These are phyloP conservation scores for Nakazawaea ishiwadae DNA, from an alignment of 805 yeast genomes.

Conservation along the genomic window DNA sequence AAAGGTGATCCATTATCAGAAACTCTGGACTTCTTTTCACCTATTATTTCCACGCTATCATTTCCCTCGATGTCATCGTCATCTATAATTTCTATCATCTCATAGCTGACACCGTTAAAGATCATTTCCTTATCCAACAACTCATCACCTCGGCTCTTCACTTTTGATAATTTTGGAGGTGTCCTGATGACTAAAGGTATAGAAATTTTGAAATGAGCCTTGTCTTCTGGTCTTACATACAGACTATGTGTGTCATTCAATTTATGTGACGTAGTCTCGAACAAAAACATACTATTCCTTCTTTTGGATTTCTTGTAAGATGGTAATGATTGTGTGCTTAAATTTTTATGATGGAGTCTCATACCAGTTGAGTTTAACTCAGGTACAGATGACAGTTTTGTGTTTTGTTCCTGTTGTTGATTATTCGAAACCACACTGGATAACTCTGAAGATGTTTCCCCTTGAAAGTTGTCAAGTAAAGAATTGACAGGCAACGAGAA, in stretches of 20 bases:
- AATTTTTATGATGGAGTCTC: slow-evolving; percentile 1
- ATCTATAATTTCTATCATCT: slow-evolving; percentile 6
- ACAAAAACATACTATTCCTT: slow-evolving; percentile 5
- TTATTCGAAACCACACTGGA: too few relatives aligned
- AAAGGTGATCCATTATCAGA: slow-evolving; percentile 2
- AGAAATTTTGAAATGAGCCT: slow-evolving; percentile 6
- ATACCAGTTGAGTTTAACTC: not conserved
- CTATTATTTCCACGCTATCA: not conserved
- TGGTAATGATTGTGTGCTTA: slow-evolving; percentile 4
- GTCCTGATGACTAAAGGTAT: slow-evolving; percentile 10
- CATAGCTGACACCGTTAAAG: slow-evolving; percentile 8
- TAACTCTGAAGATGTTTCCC: too few relatives aligned
- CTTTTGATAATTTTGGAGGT: slow-evolving; percentile 9
- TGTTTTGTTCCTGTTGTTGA: too few relatives aligned
- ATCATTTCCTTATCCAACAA: slow-evolving; percentile 8
- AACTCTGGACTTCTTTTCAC: not conserved
- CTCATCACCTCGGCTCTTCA: slow-evolving; percentile 3
- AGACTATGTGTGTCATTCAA: slow-evolving; percentile 1
- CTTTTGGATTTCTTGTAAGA: not conserved
- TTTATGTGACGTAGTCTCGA: slow-evolving; percentile 2
- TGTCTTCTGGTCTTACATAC: slow-evolving; percentile 3
- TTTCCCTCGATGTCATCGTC: not conserved
- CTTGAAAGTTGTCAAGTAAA: not conserved
- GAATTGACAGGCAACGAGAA: slow-evolving; percentile 8
- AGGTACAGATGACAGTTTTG: not conserved